Percentiles rank a stretch among this genome's conserved stretches.
Conservation (phyloP, 106 monocot genomes). For the Allium sativum region DNA sequence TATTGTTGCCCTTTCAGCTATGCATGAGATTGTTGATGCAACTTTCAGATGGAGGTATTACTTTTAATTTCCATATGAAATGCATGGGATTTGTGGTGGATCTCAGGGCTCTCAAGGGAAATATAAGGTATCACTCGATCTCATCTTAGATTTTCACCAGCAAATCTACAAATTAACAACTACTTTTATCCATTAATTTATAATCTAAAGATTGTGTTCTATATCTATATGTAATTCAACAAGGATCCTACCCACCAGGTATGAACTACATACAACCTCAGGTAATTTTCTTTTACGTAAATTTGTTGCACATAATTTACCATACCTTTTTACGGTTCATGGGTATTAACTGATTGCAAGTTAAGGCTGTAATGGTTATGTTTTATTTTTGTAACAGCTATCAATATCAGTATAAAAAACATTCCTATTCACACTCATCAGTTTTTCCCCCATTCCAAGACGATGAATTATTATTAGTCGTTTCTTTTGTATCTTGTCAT, state of each 20-base stretch:
- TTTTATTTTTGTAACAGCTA: too few relatives aligned
- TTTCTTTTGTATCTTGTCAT: too few relatives aligned
- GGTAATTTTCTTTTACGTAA: too few relatives aligned
- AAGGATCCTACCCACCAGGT: conserved; percentile 27
- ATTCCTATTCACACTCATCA: too few relatives aligned
- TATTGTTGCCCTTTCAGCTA: conserved; percentile 4
- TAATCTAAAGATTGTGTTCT: background rate
- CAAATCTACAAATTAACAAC: background rate
- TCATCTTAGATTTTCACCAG: background rate
- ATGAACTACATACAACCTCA: conserved; percentile 40
- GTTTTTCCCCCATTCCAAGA: too few relatives aligned
- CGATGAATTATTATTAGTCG: too few relatives aligned
- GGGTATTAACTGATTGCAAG: too few relatives aligned
- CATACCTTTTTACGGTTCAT: too few relatives aligned
- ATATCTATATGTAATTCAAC: conserved; percentile 20
- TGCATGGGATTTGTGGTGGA: conserved; percentile 22
- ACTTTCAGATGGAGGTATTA: conserved; percentile 42
- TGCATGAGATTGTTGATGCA: conserved; percentile 6
- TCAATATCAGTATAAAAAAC: too few relatives aligned
- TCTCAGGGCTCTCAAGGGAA: conserved; percentile 27
- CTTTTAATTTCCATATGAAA: too few relatives aligned
- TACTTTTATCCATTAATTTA: background rate
- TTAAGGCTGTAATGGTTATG: too few relatives aligned
- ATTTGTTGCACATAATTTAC: too few relatives aligned
- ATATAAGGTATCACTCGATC: conserved; percentile 17